Conservation (phyloP, 2,329 filamentous ascomycete species). For the Trichoderma sp. region DNA sequence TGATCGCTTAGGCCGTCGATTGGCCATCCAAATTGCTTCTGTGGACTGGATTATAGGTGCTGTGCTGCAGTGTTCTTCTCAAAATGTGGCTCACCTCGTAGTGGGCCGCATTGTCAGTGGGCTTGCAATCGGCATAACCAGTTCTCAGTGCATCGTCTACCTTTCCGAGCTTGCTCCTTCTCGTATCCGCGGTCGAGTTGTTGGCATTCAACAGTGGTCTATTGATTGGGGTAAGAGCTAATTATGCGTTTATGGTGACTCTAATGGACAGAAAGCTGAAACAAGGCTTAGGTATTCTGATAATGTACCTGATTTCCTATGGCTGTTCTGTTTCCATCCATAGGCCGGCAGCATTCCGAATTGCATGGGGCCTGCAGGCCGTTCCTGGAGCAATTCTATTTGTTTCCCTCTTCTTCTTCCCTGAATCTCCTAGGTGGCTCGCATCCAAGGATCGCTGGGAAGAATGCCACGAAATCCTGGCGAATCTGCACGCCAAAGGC, state of each 20-base stretch:
- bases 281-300: neutral
- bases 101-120: constrained; percentile 3
- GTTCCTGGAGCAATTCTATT: neutral
- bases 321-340: neutral
- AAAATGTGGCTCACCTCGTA: constrained; percentile 5
- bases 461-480: neutral
- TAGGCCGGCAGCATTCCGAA: neutral
- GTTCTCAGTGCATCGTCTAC: constrained; percentile 10
- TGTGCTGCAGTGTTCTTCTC: neutral
- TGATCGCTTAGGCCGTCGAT: neutral
- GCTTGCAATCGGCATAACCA: neutral
- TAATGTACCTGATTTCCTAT: neutral
- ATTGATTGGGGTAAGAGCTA: constrained; percentile 3
- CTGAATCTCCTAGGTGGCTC: neutral
- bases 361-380: neutral
- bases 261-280: neutral
- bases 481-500: neutral
- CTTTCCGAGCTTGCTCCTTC: constrained; percentile 5
- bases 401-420: constrained; percentile 5
- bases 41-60: neutral
- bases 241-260: neutral
- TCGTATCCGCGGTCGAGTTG: neutral
- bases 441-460: constrained; percentile 6
- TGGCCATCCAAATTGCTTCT: constrained; percentile 6
- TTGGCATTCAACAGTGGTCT: constrained; percentile 10